Evolutionary conservation across 768 basidiomycete genomes (phyloP).

Genomic region (Leucosporidium creatinivorum): DNA sequence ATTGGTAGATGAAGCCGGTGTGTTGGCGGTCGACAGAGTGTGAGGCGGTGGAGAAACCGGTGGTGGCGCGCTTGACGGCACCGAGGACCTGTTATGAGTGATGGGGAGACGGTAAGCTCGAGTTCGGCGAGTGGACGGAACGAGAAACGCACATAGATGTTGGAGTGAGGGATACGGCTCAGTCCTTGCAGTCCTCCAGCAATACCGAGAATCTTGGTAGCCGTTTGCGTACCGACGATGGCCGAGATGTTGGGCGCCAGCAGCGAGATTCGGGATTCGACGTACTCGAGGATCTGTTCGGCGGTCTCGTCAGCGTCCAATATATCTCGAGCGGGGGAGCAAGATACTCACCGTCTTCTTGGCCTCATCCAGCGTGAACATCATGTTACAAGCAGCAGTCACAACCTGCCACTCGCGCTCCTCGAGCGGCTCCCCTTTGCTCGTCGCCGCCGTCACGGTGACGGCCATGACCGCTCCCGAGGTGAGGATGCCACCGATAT

Average conservation of each 20-base stretch:
- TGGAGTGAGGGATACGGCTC: conserved; percentile 90
- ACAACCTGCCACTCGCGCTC: conserved; percentile 72
- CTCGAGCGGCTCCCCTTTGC: conserved; percentile 64
- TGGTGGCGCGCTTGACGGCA: conserved; percentile 82
- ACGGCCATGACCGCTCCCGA: conserved; percentile 92
- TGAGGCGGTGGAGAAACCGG: conserved; percentile 80
- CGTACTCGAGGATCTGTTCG: conserved; percentile 89
- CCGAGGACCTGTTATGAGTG: conserved; percentile 64
- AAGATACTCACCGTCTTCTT: conserved; percentile 62
- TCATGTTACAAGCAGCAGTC: conserved; percentile 76
- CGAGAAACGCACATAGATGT: conserved; percentile 71
- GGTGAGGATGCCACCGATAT: conserved; percentile 71
- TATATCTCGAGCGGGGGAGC: background rate
- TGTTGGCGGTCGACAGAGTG: conserved; percentile 62
- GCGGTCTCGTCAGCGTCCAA: background rate
- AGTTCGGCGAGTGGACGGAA: too few relatives aligned
- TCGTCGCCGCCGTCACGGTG: conserved; percentile 87
- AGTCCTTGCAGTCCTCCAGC: conserved; percentile 86
- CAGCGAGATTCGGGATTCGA: conserved; percentile 96
- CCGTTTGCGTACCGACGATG: conserved; percentile 97
- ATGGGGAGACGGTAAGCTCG: conserved; percentile 3
- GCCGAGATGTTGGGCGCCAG: conserved; percentile 97
- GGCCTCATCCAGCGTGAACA: conserved; percentile 77
- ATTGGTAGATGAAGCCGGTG: conserved; percentile 95
- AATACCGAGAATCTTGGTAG: conserved; percentile 93